Percentiles rank a stretch among this genome's conserved stretches.
Conservation (phyloP, 2,329 filamentous ascomycete species). For the Aureobasidium melanogenum region DNA sequence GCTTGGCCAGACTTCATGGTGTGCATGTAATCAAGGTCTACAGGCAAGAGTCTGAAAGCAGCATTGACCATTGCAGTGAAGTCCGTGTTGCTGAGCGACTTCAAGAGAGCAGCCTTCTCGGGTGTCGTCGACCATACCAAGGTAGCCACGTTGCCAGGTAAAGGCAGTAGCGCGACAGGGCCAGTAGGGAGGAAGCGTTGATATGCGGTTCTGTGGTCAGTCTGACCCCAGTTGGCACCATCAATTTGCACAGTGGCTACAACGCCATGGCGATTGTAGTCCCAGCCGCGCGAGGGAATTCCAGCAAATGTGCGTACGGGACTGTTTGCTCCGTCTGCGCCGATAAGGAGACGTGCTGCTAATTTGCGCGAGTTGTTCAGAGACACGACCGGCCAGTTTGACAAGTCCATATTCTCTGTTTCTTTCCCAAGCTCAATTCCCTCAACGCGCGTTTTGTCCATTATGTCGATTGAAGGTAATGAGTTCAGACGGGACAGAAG, state of each 20-base stretch:
- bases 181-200: slow-evolving; percentile 92
- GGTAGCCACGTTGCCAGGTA: slow-evolving; percentile 74
- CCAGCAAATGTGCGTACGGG: slow-evolving; percentile 84
- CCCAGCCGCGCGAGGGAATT: slow-evolving; percentile 82
- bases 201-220: slow-evolving; percentile 58
- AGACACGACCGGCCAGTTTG: slow-evolving; percentile 77
- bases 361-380: slow-evolving; percentile 57
- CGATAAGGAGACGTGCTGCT: slow-evolving; percentile 75
- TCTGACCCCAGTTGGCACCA: slow-evolving; percentile 32
- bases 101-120: slow-evolving; percentile 67
- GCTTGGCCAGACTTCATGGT: slow-evolving; percentile 42
- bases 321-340: slow-evolving; percentile 90
- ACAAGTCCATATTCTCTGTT: slow-evolving; percentile 58
- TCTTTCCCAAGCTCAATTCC: slow-evolving; percentile 66
- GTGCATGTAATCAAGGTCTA: slow-evolving; percentile 79
- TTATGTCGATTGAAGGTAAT: slow-evolving; percentile 47
- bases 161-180: slow-evolving; percentile 80
- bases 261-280: slow-evolving; percentile 82
- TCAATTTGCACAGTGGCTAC: slow-evolving; percentile 79
- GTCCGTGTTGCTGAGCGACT: slow-evolving; percentile 61
- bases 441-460: slow-evolving; percentile 69
- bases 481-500: slow-evolving; percentile 58
- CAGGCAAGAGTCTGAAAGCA: slow-evolving; percentile 71
- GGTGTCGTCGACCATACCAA: slow-evolving; percentile 94
- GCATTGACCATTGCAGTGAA: slow-evolving; percentile 88